Base-by-base conservation (phyloP, 202 grass and related monocot genomes). In the Hordeum pubiflorum region DNA sequence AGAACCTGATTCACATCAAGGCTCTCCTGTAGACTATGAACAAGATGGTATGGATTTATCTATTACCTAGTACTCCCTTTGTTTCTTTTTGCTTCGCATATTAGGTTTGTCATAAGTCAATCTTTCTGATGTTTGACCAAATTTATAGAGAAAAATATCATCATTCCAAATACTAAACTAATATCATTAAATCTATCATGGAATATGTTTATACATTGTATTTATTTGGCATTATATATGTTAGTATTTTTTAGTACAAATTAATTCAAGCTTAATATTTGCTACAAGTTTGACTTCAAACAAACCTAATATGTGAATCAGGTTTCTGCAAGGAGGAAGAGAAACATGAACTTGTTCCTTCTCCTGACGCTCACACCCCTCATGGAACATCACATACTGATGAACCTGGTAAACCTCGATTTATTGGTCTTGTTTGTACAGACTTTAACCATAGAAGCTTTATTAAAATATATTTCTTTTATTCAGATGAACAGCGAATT, bases 1-100 rank as follows among this genome's bases (percentile, higher is more conserved):
- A 29, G 70, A 67, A 69, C 22, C 59, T 76, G 81, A 26, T 57
- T 61, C 63, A 62, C 58, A 27, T 55, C 55, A 81, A 44, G 33
- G 54, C 10, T 63, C 63, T 55, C 10, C 17, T 80, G 40, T 70
- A 61, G 55, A 60, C 20, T n/a, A 67, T 79, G 75, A 68, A 32
- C 22, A 31, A 10, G 64, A 60, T 21, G 78, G 85, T 87, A 71
- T 56, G 21, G 33, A 4, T 63, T 82, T 36, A 54, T 39, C 33
- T 82, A 5, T 72, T 52, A 66, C 52, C 31, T n/a, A 54, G 5
- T 7, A 54, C 7, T n/a, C 17, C 6, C 50, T 54, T n/a, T n/a
- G 50, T 54, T n/a, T 54, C 50, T 54, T 54, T n/a, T 54, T 54
- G 17, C 50, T n/a, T 54, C 6, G 2, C 46, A 54, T 54, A 54